Percentiles rank a stretch among this genome's conserved stretches.
Conservation (phyloP, 2,329 filamentous ascomycete species). For the Penicillium oxalicum region DNA sequence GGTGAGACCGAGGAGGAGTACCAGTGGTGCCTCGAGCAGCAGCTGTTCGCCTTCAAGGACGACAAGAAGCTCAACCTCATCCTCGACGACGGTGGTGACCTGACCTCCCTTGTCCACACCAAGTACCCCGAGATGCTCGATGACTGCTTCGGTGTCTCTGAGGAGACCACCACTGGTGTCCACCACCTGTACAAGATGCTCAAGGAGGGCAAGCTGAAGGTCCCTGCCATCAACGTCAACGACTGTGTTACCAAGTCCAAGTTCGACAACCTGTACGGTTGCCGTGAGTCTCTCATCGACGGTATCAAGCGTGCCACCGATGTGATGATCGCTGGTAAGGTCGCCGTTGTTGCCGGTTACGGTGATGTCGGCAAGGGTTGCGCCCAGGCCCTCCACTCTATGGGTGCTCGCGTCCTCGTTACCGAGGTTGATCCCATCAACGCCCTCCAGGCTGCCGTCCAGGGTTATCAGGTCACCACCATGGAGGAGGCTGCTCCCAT, state of each 20-base stretch:
- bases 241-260: slow-evolving; percentile 99
- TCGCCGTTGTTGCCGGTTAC: slow-evolving; percentile 94
- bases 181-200: slow-evolving; percentile 99
- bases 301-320: slow-evolving; percentile 99
- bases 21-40: slow-evolving; percentile 99
- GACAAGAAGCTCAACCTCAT: slow-evolving; percentile 96
- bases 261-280: slow-evolving; percentile 99
- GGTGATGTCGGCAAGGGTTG: slow-evolving; percentile 99
- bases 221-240: slow-evolving; percentile 98
- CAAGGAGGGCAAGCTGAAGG: slow-evolving; percentile 81
- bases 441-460: slow-evolving; percentile 96
- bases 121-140: slow-evolving; percentile 99
- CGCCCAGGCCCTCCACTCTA: slow-evolving; percentile 88
- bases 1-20: slow-evolving; percentile 99
- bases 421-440: slow-evolving; percentile 99
- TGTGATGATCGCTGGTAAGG: slow-evolving; percentile 99
- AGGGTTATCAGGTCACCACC: slow-evolving; percentile 91
- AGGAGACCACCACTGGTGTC: slow-evolving; percentile 99
- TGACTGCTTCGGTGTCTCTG: slow-evolving; percentile 95
- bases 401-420: slow-evolving; percentile 94
- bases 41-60: slow-evolving; percentile 91
- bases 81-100: slow-evolving; percentile 95
- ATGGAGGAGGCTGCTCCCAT: slow-evolving; percentile 90
- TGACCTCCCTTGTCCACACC: slow-evolving; percentile 90
- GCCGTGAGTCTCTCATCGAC: slow-evolving; percentile 96